Base-by-base conservation (phyloP, 306 rosid species). In the Malus sylvestris region DNA sequence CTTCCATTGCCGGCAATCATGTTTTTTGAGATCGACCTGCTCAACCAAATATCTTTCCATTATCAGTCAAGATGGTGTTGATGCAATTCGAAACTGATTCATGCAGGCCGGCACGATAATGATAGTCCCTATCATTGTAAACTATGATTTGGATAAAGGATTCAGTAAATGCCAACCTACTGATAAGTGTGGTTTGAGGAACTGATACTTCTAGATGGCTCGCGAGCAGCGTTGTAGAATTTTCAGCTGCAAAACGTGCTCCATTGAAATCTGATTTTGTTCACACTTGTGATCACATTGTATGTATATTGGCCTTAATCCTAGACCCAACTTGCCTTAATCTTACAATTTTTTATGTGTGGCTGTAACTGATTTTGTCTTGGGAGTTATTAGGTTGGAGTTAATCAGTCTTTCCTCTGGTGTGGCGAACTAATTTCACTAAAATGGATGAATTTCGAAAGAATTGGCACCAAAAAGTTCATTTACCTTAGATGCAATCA, bases 1-100 rank as follows among this genome's bases (percentile, higher is more conserved):
- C 96, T 62, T 78, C 96, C 53, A 22, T 89, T 4, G 89, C 89
- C 71, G 87, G 91, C 83, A 35, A 46, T 57, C 86, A 82, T 82
- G 67, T 82, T 40, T 94, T 94, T 75, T 94, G 79, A 88, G 76
- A 81, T 51, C 7, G 12, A 59, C 57, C 63, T 53, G 23, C 29
- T 14, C 67, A 35, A 7, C 23, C 27, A 18, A 46, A 62, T 46
- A 53, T 51, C 38, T 19, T 64, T 70, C 33, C 53, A 46, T 14
- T 46, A 55, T 27, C 53, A 32, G 78, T 51, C 53, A 74, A 45
- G 66, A 38, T 8, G 61, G 73, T 75, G 76, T 46, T 12, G 75
- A 78, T 74, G 73, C 76, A 69, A 15, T 57, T 4, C 30, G 46
- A 67, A 52, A 72, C 53, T 71, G 75, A 66, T 63, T 25, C 66